Conservation (phyloP, 441 rosid genomes). For the Populus hybrid region DNA sequence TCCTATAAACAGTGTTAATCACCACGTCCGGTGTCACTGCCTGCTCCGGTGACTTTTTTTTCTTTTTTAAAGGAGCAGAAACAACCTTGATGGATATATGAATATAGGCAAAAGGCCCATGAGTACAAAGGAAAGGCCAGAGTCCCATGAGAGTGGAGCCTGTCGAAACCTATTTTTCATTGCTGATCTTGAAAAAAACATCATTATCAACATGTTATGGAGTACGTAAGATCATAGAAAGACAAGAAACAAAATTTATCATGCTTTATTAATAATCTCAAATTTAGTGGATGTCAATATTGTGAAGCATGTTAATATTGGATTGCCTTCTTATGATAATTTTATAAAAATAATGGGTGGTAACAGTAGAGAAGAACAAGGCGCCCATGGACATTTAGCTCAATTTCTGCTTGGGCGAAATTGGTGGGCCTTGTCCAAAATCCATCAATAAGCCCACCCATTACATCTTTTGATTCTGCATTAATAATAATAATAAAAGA, state of each 20-base stretch:
- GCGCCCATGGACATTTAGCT: not conserved
- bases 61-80: too few relatives aligned
- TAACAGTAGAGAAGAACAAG: not conserved
- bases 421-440: not conserved
- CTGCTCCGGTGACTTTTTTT: too few relatives aligned
- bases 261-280: not conserved
- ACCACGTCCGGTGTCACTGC: too few relatives aligned
- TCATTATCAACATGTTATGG: not conserved
- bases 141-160: not conserved
- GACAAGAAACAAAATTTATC: not conserved
- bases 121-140: too few relatives aligned
- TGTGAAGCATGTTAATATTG: not conserved
- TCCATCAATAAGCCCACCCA: not conserved
- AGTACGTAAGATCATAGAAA: not conserved
- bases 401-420: not conserved
- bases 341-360: too few relatives aligned
- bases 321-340: not conserved
- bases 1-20: too few relatives aligned
- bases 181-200: not conserved
- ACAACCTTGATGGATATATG: too few relatives aligned
- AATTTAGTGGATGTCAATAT: not conserved
- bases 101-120: too few relatives aligned
- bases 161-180: not conserved
- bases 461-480: too few relatives aligned
- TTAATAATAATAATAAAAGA: too few relatives aligned